phyloP scores from a whole-genome alignment of 441 rosid genomes.

The Sinapis alba region DNA sequence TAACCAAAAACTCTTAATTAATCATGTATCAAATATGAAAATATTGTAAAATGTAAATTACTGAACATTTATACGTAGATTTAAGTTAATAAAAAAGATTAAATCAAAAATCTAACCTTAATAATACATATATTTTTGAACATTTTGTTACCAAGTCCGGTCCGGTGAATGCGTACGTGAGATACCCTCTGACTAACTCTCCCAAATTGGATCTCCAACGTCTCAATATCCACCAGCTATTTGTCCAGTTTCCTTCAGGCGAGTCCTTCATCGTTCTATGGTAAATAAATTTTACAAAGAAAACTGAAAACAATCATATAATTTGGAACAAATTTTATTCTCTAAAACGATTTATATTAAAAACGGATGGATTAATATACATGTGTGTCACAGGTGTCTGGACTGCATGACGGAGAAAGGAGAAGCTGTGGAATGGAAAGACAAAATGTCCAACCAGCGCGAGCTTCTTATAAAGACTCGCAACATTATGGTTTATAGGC shows the following conservation, averaged over 20 bases:
- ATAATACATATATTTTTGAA: too few species aligned
- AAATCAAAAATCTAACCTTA: too few species aligned
- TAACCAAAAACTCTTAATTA: too few species aligned
- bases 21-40: too few species aligned
- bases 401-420: constrained; percentile 2
- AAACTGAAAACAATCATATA: too few species aligned
- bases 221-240: not conserved
- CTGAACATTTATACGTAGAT: too few species aligned
- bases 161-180: constrained; percentile 6
- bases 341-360: too few species aligned
- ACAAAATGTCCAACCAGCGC: not conserved
- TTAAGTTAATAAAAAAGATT: too few species aligned
- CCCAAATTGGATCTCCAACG: not conserved
- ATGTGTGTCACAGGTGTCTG: not conserved
- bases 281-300: too few species aligned
- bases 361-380: too few species aligned
- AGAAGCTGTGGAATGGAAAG: constrained; percentile 2
- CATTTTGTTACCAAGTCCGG: not conserved
- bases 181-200: not conserved
- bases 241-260: constrained; percentile 15
- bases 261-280: constrained; percentile 5
- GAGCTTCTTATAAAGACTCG: not conserved
- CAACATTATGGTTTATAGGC: not conserved
- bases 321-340: too few species aligned
- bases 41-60: too few species aligned